Percentiles rank a stretch among this genome's conserved stretches.
Evolutionary conservation across 176 grass and related monocot species (phyloP).

Genomic region (Musa schizocarpa): DNA sequence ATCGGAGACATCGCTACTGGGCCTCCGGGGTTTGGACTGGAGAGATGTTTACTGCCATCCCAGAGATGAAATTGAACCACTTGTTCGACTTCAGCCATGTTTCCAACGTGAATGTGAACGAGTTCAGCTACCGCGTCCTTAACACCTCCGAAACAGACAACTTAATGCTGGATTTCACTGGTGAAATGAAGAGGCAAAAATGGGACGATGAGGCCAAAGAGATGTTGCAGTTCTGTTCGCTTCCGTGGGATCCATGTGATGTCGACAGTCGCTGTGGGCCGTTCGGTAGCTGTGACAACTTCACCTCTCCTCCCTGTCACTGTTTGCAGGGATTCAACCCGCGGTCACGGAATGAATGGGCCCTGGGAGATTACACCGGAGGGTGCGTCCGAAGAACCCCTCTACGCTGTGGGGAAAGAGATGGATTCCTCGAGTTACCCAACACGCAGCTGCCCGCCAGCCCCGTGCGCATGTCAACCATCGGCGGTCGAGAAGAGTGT

Average conservation of each 20-base stretch:
- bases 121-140: slow-evolving; percentile 40
- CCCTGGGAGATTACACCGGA: slow-evolving; percentile 9
- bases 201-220: slow-evolving; percentile 10
- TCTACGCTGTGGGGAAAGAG: not conserved
- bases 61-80: slow-evolving; percentile 53
- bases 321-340: slow-evolving; percentile 35
- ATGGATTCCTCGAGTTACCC: no score
- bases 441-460: not conserved
- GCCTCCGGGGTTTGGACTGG: slow-evolving; percentile 41
- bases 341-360: slow-evolving; percentile 20
- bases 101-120: slow-evolving; percentile 29
- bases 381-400: slow-evolving; percentile 26
- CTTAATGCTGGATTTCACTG: slow-evolving; percentile 44
- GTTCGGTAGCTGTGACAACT: slow-evolving; percentile 40
- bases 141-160: slow-evolving; percentile 15
- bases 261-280: slow-evolving; percentile 36
- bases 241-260: slow-evolving; percentile 44
- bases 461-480: not conserved
- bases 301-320: slow-evolving; percentile 31
- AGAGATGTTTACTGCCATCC: slow-evolving; percentile 31
- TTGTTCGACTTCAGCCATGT: slow-evolving; percentile 32
- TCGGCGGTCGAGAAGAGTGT: not conserved
- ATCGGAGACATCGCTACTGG: slow-evolving; percentile 33
- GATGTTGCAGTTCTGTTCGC: slow-evolving; percentile 32
- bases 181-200: slow-evolving; percentile 40